Conservation (phyloP, 768 basidiomycete genomes). For the Naganishia kalamii region DNA sequence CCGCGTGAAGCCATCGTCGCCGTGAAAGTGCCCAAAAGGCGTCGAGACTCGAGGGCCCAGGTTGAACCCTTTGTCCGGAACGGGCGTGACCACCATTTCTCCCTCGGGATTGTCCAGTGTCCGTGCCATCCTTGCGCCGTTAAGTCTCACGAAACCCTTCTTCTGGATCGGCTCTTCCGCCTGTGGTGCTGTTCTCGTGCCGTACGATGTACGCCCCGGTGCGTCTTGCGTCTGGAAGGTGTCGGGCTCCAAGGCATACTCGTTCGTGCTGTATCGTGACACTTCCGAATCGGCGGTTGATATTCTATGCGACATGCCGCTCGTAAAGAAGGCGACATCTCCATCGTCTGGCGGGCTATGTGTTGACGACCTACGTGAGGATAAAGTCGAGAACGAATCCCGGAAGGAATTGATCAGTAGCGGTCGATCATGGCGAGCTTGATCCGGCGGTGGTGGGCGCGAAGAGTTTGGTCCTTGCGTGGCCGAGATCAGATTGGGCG, state of each 20-base stretch:
- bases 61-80: neutral
- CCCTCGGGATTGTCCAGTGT: neutral
- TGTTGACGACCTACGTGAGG: constrained; percentile 1
- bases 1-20: neutral
- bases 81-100: neutral
- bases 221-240: neutral
- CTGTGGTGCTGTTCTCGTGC: neutral
- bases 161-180: neutral
- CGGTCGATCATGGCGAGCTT: neutral
- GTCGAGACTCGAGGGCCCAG: neutral
- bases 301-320: constrained; percentile 1
- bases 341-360: constrained; percentile 11
- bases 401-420: constrained; percentile 10
- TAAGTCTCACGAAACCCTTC: constrained; percentile 4
- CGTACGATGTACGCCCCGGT: neutral
- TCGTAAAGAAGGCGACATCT: constrained; percentile 3
- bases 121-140: constrained; percentile 1
- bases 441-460: neutral
- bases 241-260: neutral
- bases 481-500: neutral
- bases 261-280: neutral
- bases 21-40: neutral
- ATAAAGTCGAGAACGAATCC: constrained; percentile 1
- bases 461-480: neutral
- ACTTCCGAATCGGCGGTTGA: neutral